These are phyloP conservation scores for Malassezia sp. DNA, from an alignment of 1,284 basidiomycete species.

Conservation along the genomic window DNA sequence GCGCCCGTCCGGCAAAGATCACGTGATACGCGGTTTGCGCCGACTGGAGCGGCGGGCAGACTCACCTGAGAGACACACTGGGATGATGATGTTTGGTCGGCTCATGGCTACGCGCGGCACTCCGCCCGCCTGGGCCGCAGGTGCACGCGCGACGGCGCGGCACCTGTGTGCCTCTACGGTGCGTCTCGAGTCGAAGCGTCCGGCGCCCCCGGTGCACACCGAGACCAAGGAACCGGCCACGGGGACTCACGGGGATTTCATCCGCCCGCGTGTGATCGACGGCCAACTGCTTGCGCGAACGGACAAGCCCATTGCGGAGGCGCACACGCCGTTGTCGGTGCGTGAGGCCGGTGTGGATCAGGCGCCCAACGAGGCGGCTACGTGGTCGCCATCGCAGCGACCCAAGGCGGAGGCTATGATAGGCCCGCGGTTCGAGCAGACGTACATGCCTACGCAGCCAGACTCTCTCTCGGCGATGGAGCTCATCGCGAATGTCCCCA, in stretches of 20 bases:
- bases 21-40: neutral
- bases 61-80: no score
- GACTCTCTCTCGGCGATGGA: conserved; percentile 77
- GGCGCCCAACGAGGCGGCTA: conserved; percentile 21
- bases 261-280: conserved; percentile 8
- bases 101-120: no score
- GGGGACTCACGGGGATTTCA: conserved; percentile 13
- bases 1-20: no score
- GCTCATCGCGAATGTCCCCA: conserved; percentile 70
- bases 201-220: no score
- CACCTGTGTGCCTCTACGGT: no score
- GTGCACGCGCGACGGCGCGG: no score
- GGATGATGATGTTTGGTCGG: no score
- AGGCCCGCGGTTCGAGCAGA: conserved; percentile 81
- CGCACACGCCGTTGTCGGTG: conserved; percentile 20
- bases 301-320: conserved; percentile 16
- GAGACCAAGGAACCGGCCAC: no score
- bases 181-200: no score
- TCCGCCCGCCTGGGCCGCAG: no score
- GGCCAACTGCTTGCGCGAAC: neutral
- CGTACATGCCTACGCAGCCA: conserved; percentile 69
- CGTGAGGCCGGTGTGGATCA: conserved; percentile 16
- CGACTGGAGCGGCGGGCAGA: neutral
- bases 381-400: conserved; percentile 24
- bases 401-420: conserved; percentile 53